phyloP scores from a whole-genome alignment of 148 eudicot genomes.

The Arctostaphylos glauca region DNA sequence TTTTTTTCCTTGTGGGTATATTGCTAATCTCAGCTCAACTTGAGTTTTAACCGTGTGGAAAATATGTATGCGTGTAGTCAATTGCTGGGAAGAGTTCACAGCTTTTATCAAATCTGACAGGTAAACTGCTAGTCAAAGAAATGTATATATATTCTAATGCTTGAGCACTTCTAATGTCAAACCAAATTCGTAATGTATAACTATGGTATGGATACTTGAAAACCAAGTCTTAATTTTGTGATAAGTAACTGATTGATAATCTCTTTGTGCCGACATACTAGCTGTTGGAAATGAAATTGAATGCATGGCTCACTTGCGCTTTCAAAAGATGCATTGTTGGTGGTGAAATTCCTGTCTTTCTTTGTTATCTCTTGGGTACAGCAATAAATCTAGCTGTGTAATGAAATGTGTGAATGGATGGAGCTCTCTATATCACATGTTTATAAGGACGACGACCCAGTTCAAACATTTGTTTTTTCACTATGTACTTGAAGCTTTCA shows the following conservation, averaged over 20 bases:
- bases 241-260: not conserved
- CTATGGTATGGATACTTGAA: not conserved
- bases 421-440: not conserved
- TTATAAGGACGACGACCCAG: not conserved
- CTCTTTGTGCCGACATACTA: not conserved
- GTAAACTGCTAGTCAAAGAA: not conserved
- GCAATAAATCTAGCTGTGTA: not conserved
- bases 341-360: not conserved
- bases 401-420: not conserved
- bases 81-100: not conserved
- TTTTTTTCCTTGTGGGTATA: not conserved
- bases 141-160: not conserved
- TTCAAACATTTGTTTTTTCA: conserved; percentile 3
- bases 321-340: not conserved
- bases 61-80: not conserved
- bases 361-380: not conserved
- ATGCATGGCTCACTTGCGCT: not conserved
- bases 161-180: not conserved
- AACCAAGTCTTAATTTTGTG: not conserved
- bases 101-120: not conserved
- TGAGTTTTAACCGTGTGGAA: not conserved
- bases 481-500: not conserved
- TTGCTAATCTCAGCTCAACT: not conserved
- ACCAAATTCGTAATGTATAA: not conserved
- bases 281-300: not conserved